Conservation (phyloP, 768 basidiomycete genomes). For the Termitomyces sp. region DNA sequence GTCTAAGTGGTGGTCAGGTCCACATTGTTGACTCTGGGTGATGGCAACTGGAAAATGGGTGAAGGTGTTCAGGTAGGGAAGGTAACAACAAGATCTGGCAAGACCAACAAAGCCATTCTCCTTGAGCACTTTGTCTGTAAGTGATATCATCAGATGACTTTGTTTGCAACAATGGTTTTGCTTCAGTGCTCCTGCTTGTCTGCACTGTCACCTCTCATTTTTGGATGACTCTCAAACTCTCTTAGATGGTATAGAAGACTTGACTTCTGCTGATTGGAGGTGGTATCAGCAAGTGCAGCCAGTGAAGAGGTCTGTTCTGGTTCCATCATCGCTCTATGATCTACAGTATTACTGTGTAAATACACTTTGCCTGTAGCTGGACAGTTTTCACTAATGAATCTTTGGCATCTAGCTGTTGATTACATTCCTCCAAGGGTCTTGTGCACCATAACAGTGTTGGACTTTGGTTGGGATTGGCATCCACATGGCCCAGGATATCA, state of each 20-base stretch:
- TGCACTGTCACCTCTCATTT: conserved; percentile 66
- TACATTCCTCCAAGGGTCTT: conserved; percentile 52
- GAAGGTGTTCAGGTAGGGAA: conserved; percentile 69
- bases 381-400: background rate
- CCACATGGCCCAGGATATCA: conserved; percentile 73
- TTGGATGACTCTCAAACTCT: conserved; percentile 54
- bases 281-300: conserved; percentile 70
- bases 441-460: conserved; percentile 66
- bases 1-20: conserved; percentile 66
- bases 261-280: conserved; percentile 57
- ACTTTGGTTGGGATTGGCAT: conserved; percentile 68
- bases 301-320: conserved; percentile 58
- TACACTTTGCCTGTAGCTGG: conserved; percentile 3
- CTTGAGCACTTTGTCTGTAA: conserved; percentile 75
- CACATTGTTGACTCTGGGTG: conserved; percentile 67
- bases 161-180: conserved; percentile 50
- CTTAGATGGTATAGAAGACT: conserved; percentile 31
- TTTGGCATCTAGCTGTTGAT: conserved; percentile 42
- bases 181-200: conserved; percentile 58
- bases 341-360: conserved; percentile 64
- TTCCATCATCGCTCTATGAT: conserved; percentile 67
- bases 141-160: conserved; percentile 19
- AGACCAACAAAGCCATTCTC: conserved; percentile 55
- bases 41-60: conserved; percentile 93
- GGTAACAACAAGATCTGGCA: conserved; percentile 35